Evolutionary conservation across 768 basidiomycete genomes (phyloP).

Genomic region (Fibroporia radiculosa): DNA sequence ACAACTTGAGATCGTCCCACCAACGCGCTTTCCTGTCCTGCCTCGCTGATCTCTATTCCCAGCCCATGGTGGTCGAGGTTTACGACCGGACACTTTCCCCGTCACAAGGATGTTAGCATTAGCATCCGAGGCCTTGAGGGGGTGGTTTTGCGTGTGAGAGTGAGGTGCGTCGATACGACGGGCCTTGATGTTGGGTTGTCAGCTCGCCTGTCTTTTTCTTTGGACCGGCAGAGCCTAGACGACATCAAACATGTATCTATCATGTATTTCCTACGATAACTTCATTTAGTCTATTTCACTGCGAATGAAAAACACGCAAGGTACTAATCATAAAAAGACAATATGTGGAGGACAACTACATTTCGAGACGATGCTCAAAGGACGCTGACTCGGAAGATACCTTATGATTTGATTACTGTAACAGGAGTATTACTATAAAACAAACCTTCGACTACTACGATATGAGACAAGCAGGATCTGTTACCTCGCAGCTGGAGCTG

Average conservation of each 20-base stretch:
- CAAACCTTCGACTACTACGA: constrained; percentile 1
- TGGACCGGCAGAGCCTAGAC: constrained; percentile 23
- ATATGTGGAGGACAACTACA: neutral
- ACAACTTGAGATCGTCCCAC: too few relatives aligned
- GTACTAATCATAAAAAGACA: neutral
- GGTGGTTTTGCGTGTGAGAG: constrained; percentile 26
- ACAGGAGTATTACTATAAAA: neutral
- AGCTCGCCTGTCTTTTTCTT: constrained; percentile 12
- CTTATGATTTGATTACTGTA: too few relatives aligned
- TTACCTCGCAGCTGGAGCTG: constrained; percentile 11
- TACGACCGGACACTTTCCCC: constrained; percentile 22
- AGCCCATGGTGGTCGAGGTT: constrained; percentile 16
- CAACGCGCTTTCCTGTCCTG: constrained; percentile 17
- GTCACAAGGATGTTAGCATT: constrained; percentile 14
- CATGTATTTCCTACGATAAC: neutral
- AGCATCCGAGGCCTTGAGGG: constrained; percentile 21
- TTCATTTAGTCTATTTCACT: neutral
- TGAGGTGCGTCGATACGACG: constrained; percentile 12
- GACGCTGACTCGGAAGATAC: neutral
- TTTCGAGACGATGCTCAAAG: neutral
- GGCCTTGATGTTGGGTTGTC: constrained; percentile 17
- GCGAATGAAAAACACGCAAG: neutral
- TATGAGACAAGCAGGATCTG: neutral
- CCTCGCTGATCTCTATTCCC: constrained; percentile 20
- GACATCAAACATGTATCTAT: constrained; percentile 15